Base-by-base conservation (phyloP, 2,329 filamentous ascomycete genomes). In the Aspergillus tubingensis region DNA sequence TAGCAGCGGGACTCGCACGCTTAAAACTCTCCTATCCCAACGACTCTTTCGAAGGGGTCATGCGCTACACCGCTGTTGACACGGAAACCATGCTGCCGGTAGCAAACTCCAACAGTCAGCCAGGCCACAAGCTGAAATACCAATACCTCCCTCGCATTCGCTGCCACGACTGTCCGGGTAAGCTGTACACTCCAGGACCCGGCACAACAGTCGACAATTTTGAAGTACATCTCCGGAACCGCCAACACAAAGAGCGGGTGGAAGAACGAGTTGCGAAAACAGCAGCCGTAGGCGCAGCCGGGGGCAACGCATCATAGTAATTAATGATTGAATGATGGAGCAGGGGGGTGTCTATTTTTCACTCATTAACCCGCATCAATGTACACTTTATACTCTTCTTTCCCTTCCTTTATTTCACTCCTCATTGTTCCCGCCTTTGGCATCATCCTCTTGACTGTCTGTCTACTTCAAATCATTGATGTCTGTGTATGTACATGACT, bases 101-200 rank as follows among this genome's bases (percentile, higher is more conserved):
- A 54, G 80, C 87, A 39, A 78, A 79, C 27, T 77, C 81, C 73
- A 70, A 83, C 75, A 62, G 76, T 71, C 15, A 79, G 84, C 8
- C 88, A 84, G 57, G 81, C 83, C 62, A 85, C 54, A 77, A 89
- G 63, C 81, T 91, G 62, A 91, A 89, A 70, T 91, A 89, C 68
- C 90, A 91, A 77, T 98, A 90, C 77, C 82, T 96, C 53, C 95
- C 95, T 8, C 85, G 95, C 54, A 97, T 99, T 65, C 85, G 91
- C 60, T 99, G 95, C 75, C 86, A 89, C 50, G 95, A 99, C 75
- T 98, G 95, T 74, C 91, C 92, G 0, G 92, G 91, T 30, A 98
- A 97, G 76, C 81, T 96, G 10, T 99, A 99, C 76, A 96, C 93
- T 0, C 91, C 93, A 0, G 91, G 92, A 0, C 92, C 93, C 0